A percentile compares a stretch with the other conserved stretches of the same genome.
phyloP scores from a whole-genome alignment of 176 grass and related monocot species.

The Paspalum vaginatum region DNA sequence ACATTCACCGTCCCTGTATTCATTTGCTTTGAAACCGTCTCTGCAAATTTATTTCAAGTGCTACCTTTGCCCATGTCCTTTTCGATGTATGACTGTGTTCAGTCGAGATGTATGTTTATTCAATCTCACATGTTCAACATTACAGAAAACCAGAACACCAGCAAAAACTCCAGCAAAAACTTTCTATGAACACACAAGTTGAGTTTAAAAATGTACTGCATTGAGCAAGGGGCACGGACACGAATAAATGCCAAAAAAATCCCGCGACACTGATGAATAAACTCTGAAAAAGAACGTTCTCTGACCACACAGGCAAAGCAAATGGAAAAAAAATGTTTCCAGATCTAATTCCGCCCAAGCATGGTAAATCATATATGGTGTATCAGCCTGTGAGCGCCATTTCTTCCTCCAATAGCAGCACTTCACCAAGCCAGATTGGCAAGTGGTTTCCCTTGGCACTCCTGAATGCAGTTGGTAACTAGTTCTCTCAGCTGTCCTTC shows the following conservation, averaged over 20 bases:
- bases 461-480: constrained; percentile 52
- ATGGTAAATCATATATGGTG: neutral
- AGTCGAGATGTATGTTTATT: too few species aligned
- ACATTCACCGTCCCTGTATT: neutral
- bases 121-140: neutral
- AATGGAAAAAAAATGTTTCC: too few species aligned
- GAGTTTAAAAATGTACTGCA: neutral
- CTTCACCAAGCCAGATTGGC: constrained; percentile 50
- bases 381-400: neutral
- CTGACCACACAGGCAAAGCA: too few species aligned
- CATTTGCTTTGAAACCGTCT: neutral
- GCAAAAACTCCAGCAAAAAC: neutral
- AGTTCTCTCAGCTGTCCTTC: constrained; percentile 68
- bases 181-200: neutral
- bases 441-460: constrained; percentile 67
- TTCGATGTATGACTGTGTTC: neutral
- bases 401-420: neutral
- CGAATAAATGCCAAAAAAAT: neutral
- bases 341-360: neutral
- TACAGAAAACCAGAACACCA: neutral
- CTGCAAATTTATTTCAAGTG: neutral
- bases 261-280: too few species aligned
- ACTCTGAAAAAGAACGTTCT: too few species aligned
- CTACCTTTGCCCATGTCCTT: neutral
- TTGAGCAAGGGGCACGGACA: neutral